phyloP scores from a whole-genome alignment of 768 basidiomycete genomes.

The Podaxis sp. region DNA sequence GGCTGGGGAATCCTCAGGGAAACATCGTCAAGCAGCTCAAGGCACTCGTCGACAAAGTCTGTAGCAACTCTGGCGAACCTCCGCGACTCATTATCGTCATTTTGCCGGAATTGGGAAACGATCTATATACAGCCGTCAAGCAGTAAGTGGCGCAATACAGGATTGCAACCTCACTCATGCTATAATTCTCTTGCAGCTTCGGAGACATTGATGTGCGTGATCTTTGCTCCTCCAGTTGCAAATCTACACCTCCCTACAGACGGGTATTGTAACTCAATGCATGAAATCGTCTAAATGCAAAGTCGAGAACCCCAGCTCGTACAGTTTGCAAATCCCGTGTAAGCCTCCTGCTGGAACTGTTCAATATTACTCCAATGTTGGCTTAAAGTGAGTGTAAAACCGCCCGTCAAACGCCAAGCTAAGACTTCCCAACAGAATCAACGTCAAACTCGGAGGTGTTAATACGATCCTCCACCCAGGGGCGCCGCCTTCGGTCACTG shows the following conservation, averaged over 20 bases:
- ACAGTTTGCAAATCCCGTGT: background rate
- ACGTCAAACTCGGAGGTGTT: constrained; percentile 79
- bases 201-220: constrained; percentile 44
- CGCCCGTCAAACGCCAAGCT: background rate
- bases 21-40: constrained; percentile 35
- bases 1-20: constrained; percentile 12
- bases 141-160: constrained; percentile 4
- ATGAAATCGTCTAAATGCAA: constrained; percentile 57
- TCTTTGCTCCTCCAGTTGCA: background rate
- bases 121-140: constrained; percentile 12
- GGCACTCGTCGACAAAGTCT: constrained; percentile 42
- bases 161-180: background rate
- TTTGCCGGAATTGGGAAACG: constrained; percentile 24
- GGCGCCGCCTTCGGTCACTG: constrained; percentile 51
- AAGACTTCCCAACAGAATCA: constrained; percentile 45
- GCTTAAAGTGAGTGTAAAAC: constrained; percentile 53
- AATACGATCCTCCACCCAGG: constrained; percentile 66
- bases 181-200: constrained; percentile 39
- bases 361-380: constrained; percentile 79
- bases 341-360: background rate
- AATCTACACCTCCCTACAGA: constrained; percentile 25
- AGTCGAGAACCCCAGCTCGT: constrained; percentile 42
- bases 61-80: constrained; percentile 27
- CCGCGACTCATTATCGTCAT: constrained; percentile 62
- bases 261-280: constrained; percentile 78